phyloP scores from a whole-genome alignment of 805 yeast genomes.

The Hyphopichia homilentoma region DNA sequence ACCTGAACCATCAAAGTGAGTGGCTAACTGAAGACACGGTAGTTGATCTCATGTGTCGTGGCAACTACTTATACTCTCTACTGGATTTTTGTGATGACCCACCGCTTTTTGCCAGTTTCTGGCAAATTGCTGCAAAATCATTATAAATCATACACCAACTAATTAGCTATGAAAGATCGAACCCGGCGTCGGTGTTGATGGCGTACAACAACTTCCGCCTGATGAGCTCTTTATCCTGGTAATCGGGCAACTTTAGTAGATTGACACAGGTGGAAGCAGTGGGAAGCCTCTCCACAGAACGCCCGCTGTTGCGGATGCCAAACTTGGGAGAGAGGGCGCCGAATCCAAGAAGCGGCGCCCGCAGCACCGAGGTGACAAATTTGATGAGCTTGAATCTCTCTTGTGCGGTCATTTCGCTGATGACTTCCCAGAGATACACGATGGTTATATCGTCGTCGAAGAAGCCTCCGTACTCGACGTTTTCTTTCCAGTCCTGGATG shows the following conservation, averaged over 20 bases:
- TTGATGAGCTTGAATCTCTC: conserved; percentile 67
- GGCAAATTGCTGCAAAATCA: too few relatives aligned
- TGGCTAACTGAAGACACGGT: too few relatives aligned
- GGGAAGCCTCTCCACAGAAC: conserved; percentile 60
- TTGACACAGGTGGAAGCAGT: conserved; percentile 94
- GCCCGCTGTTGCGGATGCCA: conserved; percentile 72
- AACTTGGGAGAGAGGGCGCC: conserved; percentile 68
- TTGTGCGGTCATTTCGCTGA: conserved; percentile 61
- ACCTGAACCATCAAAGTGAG: too few relatives aligned
- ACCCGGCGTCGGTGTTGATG: conserved; percentile 79
- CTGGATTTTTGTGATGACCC: too few relatives aligned
- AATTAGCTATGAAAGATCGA: conserved; percentile 56
- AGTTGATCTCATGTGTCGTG: too few relatives aligned
- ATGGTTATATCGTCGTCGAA: conserved; percentile 55
- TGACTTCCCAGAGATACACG: conserved; percentile 66
- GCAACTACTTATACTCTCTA: too few relatives aligned
- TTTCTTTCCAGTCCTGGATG: conserved; percentile 59
- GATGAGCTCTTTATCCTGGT: conserved; percentile 54
- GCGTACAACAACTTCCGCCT: conserved; percentile 69
- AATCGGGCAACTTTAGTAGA: conserved; percentile 80
- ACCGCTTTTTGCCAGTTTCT: too few relatives aligned
- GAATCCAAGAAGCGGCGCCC: conserved; percentile 90
- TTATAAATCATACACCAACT: too few relatives aligned
- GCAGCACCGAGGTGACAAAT: conserved; percentile 88
- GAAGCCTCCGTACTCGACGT: conserved; percentile 68